phyloP scores from a whole-genome alignment of 345 rosid genomes.

The Lagerstroemia speciosa region DNA sequence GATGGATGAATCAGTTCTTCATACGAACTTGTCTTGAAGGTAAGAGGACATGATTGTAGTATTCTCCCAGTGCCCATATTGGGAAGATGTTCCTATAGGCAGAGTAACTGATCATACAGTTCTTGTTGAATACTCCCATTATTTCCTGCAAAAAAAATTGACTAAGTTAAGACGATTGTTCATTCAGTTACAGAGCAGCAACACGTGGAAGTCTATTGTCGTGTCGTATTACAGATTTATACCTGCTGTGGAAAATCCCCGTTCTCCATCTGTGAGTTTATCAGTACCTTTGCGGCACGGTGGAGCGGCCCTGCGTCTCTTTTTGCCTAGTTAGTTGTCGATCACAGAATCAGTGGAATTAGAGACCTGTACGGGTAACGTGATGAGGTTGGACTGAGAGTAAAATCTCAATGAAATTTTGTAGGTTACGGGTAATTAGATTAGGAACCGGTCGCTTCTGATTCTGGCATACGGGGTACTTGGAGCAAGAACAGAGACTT shows the following conservation, averaged over 20 bases:
- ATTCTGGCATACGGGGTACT: too few relatives aligned
- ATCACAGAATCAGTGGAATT: background rate
- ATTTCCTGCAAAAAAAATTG: slow-evolving; percentile 26
- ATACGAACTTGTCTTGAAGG: background rate
- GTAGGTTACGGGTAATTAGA: too few relatives aligned
- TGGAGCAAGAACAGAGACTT: too few relatives aligned
- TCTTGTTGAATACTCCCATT: slow-evolving; percentile 24
- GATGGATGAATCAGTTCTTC: too few relatives aligned
- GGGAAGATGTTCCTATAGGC: slow-evolving; percentile 24
- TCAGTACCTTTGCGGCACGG: slow-evolving; percentile 36
- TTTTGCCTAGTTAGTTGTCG: slow-evolving; percentile 25
- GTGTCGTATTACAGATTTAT: background rate
- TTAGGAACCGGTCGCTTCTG: too few relatives aligned
- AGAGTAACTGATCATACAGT: slow-evolving; percentile 20
- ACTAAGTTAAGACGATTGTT: too few relatives aligned
- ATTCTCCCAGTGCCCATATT: slow-evolving; percentile 27
- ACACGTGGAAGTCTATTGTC: background rate
- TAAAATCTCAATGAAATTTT: too few relatives aligned
- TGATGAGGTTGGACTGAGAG: too few relatives aligned
- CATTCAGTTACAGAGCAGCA: too few relatives aligned
- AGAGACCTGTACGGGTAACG: too few relatives aligned
- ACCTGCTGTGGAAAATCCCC: slow-evolving; percentile 77
- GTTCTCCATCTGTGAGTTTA: slow-evolving; percentile 47
- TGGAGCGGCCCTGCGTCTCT: slow-evolving; percentile 55
- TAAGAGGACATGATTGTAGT: background rate